Base-by-base conservation (phyloP, 768 basidiomycete genomes). In the Hydnum rufescens region DNA sequence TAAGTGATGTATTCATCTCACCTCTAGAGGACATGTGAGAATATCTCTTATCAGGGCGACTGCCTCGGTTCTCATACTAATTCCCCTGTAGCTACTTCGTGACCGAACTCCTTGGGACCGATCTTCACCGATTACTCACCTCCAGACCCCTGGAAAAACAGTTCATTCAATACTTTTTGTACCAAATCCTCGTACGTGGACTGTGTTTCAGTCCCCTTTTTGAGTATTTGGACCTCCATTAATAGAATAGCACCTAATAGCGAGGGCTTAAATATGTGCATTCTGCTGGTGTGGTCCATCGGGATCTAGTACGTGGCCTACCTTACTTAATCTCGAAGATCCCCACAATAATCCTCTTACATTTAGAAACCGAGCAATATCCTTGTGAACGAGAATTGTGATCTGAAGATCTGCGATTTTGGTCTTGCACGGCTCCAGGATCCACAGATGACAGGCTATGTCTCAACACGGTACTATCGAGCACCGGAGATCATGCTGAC, bases 401-500 rank as follows among this genome's bases (percentile, higher is more conserved):
- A 99, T 66, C 75, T 99, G 60, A 95, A 93, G 89, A 97, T 97
- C 62, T 99, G 95, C 64, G 95, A 99, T 67, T 99, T 99, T 66
- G 95, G 95, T 54, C 74, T 99, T 36, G 95, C 95, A 32, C 85
- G 95, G 51, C 92, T 99, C 57, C 95, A 97, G 67, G 95, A 99
- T 64, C 93, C 93, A 3, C 95, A 99, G 65, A 99, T 99, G 95
- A 99, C 95, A 1, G 95, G 95, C 57, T 99, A 97, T 63, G 95
- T 97, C 56, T 97, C 95, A 53, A 99, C 95, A 50, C 74, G 95
- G 59, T 99, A 99, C 69, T 99, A 99, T 65, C 82, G 95, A 50
- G 95, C 95, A 4, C 95, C 95, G 3, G 95, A 99, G 68, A 99
- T 99, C 70, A 99, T 99, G 95, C 74, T 99, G 64, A 99, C 95